Conservation (phyloP, 2,329 filamentous ascomycete species). For the Pyricularia sp. region DNA sequence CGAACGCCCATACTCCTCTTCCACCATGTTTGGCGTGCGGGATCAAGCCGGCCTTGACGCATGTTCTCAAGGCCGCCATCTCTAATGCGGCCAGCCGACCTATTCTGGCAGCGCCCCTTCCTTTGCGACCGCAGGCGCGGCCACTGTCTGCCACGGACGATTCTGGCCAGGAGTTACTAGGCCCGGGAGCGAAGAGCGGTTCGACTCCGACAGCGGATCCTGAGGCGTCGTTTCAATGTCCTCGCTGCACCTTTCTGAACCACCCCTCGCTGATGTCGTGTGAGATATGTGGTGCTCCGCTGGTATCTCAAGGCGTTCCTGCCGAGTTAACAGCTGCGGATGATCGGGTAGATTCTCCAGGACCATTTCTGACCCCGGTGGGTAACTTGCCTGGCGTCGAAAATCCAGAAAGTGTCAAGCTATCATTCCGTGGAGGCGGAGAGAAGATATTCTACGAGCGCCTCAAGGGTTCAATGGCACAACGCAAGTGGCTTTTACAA, state of each 20-base stretch:
- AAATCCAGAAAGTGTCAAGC: conserved; percentile 63
- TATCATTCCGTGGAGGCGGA: conserved; percentile 82
- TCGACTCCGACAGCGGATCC: conserved; percentile 13
- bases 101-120: conserved; percentile 15
- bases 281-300: conserved; percentile 77
- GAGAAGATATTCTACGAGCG: conserved; percentile 84
- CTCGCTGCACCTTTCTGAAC: conserved; percentile 86
- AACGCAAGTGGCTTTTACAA: conserved; percentile 90
- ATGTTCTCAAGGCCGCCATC: conserved; percentile 78
- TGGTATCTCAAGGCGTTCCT: conserved; percentile 42
- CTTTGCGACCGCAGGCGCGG: conserved; percentile 14
- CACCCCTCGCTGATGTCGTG: conserved; percentile 76
- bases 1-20: conserved; percentile 64
- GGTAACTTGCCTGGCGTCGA: conserved; percentile 28
- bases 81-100: conserved; percentile 52
- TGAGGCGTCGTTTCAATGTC: conserved; percentile 49
- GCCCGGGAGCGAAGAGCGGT: neutral
- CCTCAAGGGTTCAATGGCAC: conserved; percentile 74
- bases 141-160: neutral
- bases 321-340: conserved; percentile 26
- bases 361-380: conserved; percentile 43
- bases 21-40: conserved; percentile 87
- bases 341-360: conserved; percentile 60
- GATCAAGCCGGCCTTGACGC: conserved; percentile 75
- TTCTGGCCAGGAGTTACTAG: conserved; percentile 1